A percentile compares a stretch with the other conserved stretches of the same genome.
Evolutionary conservation across 208 protist species (phyloP).

Genomic region (Leishmania martiniquensis): DNA sequence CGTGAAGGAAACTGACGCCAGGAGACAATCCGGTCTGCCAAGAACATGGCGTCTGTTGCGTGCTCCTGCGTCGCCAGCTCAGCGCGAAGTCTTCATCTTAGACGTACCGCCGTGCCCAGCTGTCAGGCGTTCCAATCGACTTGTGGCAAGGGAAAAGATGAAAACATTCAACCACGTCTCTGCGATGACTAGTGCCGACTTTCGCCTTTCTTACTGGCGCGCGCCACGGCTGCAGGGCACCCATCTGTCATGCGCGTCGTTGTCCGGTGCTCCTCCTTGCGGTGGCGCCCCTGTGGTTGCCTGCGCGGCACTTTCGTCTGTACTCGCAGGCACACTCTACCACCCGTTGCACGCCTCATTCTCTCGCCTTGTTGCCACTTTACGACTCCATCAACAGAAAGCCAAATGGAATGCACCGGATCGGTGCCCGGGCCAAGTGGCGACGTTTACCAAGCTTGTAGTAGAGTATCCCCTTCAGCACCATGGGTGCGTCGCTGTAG

Average conservation of each 20-base stretch:
- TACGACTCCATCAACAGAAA: conserved; percentile 49
- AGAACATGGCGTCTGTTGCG: background rate
- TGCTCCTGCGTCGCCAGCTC: background rate
- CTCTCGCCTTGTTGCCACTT: background rate
- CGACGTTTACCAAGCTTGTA: conserved; percentile 56
- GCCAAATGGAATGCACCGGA: conserved; percentile 73
- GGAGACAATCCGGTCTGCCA: background rate
- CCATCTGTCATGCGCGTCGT: background rate
- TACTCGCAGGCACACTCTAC: background rate
- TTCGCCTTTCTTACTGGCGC: background rate
- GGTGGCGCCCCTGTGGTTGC: background rate
- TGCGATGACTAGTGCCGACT: background rate
- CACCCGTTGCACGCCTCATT: background rate
- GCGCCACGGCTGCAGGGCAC: background rate
- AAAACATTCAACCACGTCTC: background rate
- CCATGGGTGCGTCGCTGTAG: conserved; percentile 43
- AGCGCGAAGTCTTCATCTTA: background rate
- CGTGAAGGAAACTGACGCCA: background rate
- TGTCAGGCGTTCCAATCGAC: background rate
- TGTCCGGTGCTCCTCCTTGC: background rate
- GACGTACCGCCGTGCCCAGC: background rate
- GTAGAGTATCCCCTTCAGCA: conserved; percentile 84
- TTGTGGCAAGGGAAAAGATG: background rate
- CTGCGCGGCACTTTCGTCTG: background rate
- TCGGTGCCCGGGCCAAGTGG: conserved; percentile 31